Percentiles rank a stretch among this genome's conserved stretches.
Conservation (phyloP, 2,329 filamentous ascomycete genomes). For the Sporothrix euskadiensis region DNA sequence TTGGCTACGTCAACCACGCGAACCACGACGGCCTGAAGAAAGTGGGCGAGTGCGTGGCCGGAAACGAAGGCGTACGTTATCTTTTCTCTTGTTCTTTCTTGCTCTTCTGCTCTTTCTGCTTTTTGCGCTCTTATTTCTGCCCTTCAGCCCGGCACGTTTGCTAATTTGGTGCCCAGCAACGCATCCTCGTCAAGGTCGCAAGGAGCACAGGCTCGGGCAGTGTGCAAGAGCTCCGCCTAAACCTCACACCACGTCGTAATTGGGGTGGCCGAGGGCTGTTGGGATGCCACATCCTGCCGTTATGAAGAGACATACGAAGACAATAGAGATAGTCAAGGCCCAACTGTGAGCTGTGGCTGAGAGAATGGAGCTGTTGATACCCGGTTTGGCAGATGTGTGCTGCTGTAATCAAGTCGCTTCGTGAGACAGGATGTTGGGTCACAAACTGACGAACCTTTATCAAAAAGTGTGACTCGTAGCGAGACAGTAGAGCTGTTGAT, state of each 20-base stretch:
- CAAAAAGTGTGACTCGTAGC: neutral
- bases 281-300: conserved; percentile 83
- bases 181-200: conserved; percentile 68
- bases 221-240: conserved; percentile 64
- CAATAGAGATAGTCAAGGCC: neutral
- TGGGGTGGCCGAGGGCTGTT: conserved; percentile 91
- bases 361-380: conserved; percentile 18
- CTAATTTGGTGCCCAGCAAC: conserved; percentile 51
- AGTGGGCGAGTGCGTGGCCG: conserved; percentile 86
- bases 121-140: conserved; percentile 24
- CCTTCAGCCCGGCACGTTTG: conserved; percentile 33
- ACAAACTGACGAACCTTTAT: neutral
- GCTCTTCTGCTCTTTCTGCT: neutral
- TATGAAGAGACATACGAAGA: conserved; percentile 51
- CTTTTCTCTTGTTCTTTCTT: neutral
- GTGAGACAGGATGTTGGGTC: neutral
- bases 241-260: conserved; percentile 71
- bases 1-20: conserved; percentile 77
- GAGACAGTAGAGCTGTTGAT: neutral
- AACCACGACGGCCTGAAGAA: conserved; percentile 86
- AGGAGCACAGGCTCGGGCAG: conserved; percentile 48
- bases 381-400: neutral
- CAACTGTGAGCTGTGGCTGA: neutral
- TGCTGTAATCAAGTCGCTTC: neutral
- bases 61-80: conserved; percentile 78